phyloP scores from a whole-genome alignment of 805 yeast genomes.

The Monosporozyma aerobia region DNA sequence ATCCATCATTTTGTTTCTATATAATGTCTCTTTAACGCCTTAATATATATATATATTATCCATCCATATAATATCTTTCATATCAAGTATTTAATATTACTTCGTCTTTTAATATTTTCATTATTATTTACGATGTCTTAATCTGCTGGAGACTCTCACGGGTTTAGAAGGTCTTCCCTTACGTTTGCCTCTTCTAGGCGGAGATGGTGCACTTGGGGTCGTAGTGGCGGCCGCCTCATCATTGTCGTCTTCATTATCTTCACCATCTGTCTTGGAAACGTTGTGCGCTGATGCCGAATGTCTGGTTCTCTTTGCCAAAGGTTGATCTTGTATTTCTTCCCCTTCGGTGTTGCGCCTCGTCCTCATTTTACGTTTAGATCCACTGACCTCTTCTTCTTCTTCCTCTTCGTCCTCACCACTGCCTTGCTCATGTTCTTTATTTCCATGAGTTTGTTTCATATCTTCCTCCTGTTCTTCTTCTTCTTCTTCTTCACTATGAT shows the following conservation, averaged over 20 bases:
- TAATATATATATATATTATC: background rate
- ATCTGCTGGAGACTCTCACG: constrained; percentile 24
- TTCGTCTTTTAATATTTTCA: background rate
- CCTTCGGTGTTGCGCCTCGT: background rate
- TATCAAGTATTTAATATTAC: background rate
- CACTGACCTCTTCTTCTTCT: constrained; percentile 4
- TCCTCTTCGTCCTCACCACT: constrained; percentile 2
- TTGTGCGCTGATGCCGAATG: constrained; percentile 9
- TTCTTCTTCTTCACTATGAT: constrained; percentile 10
- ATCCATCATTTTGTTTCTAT: background rate
- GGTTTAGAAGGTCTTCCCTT: constrained; percentile 1
- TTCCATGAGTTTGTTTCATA: constrained; percentile 9
- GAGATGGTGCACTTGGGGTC: background rate
- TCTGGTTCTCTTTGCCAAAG: constrained; percentile 21
- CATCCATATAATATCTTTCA: background rate
- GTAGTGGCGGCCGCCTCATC: background rate
- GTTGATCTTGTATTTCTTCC: constrained; percentile 3
- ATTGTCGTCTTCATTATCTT: background rate
- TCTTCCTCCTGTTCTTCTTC: constrained; percentile 10
- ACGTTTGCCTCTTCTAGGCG: background rate
- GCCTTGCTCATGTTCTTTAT: constrained; percentile 11
- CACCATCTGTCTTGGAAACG: constrained; percentile 2
- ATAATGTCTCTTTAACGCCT: background rate
- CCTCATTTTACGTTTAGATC: constrained; percentile 3
- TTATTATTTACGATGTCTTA: constrained; percentile 20